A percentile compares a stretch with the other conserved stretches of the same genome.
Conservation (phyloP, 2,329 filamentous ascomycete genomes). For the Akanthomyces muscarius region DNA sequence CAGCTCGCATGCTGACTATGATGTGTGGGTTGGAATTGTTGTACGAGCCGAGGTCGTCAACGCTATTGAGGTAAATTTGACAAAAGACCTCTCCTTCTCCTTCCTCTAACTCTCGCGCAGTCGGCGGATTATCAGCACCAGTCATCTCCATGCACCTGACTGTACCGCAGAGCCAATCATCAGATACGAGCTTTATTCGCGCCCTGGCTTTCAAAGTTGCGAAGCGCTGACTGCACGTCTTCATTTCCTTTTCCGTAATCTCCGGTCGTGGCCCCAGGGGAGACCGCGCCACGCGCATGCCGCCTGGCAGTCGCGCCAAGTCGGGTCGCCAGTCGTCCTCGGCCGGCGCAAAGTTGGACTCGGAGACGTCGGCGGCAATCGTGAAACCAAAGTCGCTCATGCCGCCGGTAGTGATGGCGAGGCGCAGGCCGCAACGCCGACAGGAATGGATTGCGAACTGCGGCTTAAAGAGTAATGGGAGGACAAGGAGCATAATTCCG, state of each 20-base stretch:
- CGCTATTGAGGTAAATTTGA: conserved; percentile 7
- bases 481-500: conserved; percentile 12
- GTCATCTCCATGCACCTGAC: conserved; percentile 13
- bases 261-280: conserved; percentile 13
- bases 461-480: conserved; percentile 15
- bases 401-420: conserved; percentile 17
- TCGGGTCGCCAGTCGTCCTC: conserved; percentile 18
- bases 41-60: conserved; percentile 2
- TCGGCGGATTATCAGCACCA: background rate
- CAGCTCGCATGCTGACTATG: conserved; percentile 13
- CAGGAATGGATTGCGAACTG: conserved; percentile 18
- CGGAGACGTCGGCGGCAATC: conserved; percentile 12
- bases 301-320: conserved; percentile 17
- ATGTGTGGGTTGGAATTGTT: conserved; percentile 3
- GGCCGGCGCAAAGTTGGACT: conserved; percentile 12
- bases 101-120: background rate
- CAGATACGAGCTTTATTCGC: conserved; percentile 3
- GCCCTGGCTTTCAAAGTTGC: background rate
- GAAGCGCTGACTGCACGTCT: conserved; percentile 12
- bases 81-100: conserved; percentile 10
- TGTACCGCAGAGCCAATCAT: background rate
- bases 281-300: conserved; percentile 15
- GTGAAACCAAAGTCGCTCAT: conserved; percentile 16
- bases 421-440: conserved; percentile 19
- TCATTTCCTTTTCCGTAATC: conserved; percentile 18